Evolutionary conservation across 495 filamentous ascomycete genomes (phyloP).

Genomic region (Pyrenopolyporus hunteri): DNA sequence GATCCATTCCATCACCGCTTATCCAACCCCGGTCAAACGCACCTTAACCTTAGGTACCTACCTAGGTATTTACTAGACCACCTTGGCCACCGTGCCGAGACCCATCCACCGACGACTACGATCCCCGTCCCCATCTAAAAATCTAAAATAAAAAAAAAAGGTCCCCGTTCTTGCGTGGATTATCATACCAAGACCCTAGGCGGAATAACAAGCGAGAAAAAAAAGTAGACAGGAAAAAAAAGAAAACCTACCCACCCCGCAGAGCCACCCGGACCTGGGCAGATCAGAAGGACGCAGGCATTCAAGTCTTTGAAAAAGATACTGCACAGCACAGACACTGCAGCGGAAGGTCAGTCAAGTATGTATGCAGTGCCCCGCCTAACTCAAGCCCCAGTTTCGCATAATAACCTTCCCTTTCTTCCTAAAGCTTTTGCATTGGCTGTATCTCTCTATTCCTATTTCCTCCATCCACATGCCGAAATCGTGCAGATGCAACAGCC

Average conservation of each 20-base stretch:
- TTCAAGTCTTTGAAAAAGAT: constrained; percentile 21
- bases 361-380: constrained; percentile 45
- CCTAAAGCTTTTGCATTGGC: constrained; percentile 32
- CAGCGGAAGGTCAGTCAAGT: constrained; percentile 37
- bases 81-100: constrained; percentile 30
- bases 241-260: constrained; percentile 32
- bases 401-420: constrained; percentile 32
- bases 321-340: constrained; percentile 32
- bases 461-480: constrained; percentile 37
- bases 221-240: neutral
- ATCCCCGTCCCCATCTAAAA: constrained; percentile 33
- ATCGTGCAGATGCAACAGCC: constrained; percentile 39
- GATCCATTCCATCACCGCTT: constrained; percentile 31
- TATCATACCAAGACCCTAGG: constrained; percentile 32
- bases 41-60: constrained; percentile 38
- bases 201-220: constrained; percentile 15
- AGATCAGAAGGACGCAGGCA: constrained; percentile 3
- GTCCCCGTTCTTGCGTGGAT: constrained; percentile 34
- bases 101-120: constrained; percentile 29
- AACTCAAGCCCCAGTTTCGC: constrained; percentile 37
- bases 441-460: constrained; percentile 36
- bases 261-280: constrained; percentile 4
- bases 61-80: constrained; percentile 17
- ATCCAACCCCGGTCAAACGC: constrained; percentile 38
- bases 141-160: constrained; percentile 18